Evolutionary conservation across 2,329 filamentous ascomycete species (phyloP), one percentile per base, ranked within the genome.

Genomic region (Aspergillus pseudonomiae): DNA sequence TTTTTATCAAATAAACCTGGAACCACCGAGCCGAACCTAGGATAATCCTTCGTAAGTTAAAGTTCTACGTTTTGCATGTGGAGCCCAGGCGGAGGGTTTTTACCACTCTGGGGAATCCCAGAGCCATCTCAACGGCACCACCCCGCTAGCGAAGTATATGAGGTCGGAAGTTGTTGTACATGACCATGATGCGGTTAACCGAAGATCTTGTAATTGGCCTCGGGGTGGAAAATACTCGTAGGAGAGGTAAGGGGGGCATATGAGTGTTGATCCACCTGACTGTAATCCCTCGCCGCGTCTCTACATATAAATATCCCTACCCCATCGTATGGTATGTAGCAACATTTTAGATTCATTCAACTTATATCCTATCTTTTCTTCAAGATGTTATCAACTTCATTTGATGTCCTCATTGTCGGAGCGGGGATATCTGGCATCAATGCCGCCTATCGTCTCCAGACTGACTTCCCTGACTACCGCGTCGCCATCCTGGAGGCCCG

Each of bases 351-450:
- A 19, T 4, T 41, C 19, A 9, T 41, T 10, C 7, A 3, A n/a
- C 16, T 9, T 4, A 41, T 3, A 41, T 7, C 16, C 16, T n/a
- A 6, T n/a, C 39, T n/a, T n/a, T 16, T n/a, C 5, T 41, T 16
- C 39, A 41, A 41, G 7, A 41, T 41, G 39, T 16, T n/a, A 7
- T n/a, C 39, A 4, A n/a, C 16, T 41, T 41, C 39, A 3, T 46
- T 24, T 67, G 87, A 89, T 69, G 75, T 87, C 21, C 75, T 91
- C 70, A 86, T 93, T 68, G 78, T 93, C 58, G 91, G 91, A 9
- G 89, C 89, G 1, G 91, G 91, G 11, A 86, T 93, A 56, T 89
- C 89, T 5, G 91, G 91, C 58, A 89, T 94, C 77, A 92, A 92
- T 67, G 82, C 87, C 16, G 90, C 86, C 14, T 92, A 93, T 71